Evolutionary conservation across 73 alveolate genomes (phyloP), one percentile per base, ranked within the genome.

Genomic region (Paramecium primaurelia): DNA sequence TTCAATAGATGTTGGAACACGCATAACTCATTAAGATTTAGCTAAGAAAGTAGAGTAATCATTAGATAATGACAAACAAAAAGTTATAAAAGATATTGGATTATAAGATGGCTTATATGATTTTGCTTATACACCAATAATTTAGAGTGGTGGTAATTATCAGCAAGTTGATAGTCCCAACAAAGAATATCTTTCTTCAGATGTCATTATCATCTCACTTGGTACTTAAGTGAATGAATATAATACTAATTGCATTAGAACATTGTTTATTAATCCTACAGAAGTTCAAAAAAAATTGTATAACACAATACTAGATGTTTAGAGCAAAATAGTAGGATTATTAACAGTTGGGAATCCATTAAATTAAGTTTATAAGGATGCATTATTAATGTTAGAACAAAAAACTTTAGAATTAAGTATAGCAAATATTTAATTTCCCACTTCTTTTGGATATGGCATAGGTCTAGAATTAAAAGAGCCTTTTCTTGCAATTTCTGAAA

Each of bases 191-290:
- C 95, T 98, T 45, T 71, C 95, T 40, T 91, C 96, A 28, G 99
- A 97, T 86, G 95, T 96, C 14, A 95, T 98, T 32, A 92, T 95
- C 28, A 85, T 98, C 28, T 92, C 94, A 58, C 94, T 98, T 1
- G 94, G 96, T 92, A 95, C 98, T 5, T 93, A 96, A 86, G 97
- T 97, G 86, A 95, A 95, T 89, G 99, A 98, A 60, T 95, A 96
- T 86, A 94, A 97, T 86, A 94, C 98, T 22, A 94, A 92, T 92
- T 96, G 97, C 12, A 93, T 97, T 58, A 95, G 99, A 87, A 98
- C 99, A 18, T 94, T 97, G 45, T 92, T 96, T 93, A 97, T 98
- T 9, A 96, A 97, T 88, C 97, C 99, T 12, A 92, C 94, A 71
- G 94, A 94, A 69, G 93, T 88, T 37, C 92, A 97, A 86, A 96